Base-by-base conservation (phyloP, 1,284 basidiomycete genomes). In the Thelephora terrestris region DNA sequence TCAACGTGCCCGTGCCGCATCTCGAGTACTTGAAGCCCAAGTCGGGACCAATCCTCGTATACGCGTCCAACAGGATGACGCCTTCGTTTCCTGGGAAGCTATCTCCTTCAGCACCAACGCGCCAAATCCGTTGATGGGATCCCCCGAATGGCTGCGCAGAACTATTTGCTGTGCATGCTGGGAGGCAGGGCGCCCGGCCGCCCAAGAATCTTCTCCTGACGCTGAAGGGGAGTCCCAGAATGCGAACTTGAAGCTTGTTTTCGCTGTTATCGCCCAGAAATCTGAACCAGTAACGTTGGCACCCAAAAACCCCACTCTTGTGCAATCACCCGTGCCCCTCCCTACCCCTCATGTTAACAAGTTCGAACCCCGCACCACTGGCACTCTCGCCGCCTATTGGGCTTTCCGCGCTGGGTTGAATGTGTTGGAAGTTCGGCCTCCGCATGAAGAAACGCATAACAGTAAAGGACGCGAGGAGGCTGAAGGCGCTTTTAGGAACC, bases 61-160 rank as follows among this genome's bases (percentile, higher is more conserved):
- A 52, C 73, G 77, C 9, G 84, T 89, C 17, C 86, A 88, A 64
- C 72, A 75, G 29, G 86, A 89, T 55, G 79, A 85, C 43, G 86
- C 84, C 2, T 89, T 81, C 61, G 79, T 89, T 34, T 75, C 75
- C 27, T 89, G 85, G 85, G 85, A 88, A 60, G 64, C 69, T 49
- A 81, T 89, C 50, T 54, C 66, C 3, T 77, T 83, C 54, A 65
- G 65, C 25, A 43, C 52, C 5, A 47, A 53, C 35, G 32, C 52
- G 23, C 56, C 64, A 4, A 58, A 60, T 36, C 68, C 46, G 45
- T 57, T 25, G 9, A 61, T 61, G 32, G 62, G 64, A 12, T 78
- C 81, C 10, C 86, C 86, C 7, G 85, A 89, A 59, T 89, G 85
- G 85, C 74, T 89, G 37, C 78, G 86, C 53, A 74, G 85, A 50